Conservation (phyloP, 208 protist genomes). For the Trypanosoma brucei region DNA sequence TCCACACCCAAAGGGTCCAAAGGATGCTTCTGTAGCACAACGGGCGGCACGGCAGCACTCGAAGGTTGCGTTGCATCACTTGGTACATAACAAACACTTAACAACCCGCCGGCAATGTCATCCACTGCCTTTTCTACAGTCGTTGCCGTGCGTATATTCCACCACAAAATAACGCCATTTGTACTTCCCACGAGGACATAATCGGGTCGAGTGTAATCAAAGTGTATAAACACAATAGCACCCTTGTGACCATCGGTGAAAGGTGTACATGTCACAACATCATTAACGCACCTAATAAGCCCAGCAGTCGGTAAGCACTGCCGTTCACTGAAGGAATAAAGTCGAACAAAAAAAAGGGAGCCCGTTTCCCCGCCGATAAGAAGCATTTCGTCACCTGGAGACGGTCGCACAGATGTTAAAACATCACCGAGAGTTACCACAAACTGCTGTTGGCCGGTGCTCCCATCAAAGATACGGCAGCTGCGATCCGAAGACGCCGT, state of each 20-base stretch:
- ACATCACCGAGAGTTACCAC: slow-evolving; percentile 53
- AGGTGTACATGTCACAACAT: slow-evolving; percentile 26
- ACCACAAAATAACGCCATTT: slow-evolving; percentile 55
- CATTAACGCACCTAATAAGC: background rate
- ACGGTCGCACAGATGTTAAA: slow-evolving; percentile 42
- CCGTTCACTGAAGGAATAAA: slow-evolving; percentile 1
- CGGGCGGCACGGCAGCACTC: slow-evolving; percentile 4
- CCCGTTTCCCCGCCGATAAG: slow-evolving; percentile 52
- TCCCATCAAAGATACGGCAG: slow-evolving; percentile 58
- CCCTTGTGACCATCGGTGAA: slow-evolving; percentile 52
- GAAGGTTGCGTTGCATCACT: background rate
- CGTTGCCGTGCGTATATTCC: slow-evolving; percentile 30
- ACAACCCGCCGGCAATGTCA: slow-evolving; percentile 29
- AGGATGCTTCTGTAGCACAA: slow-evolving; percentile 50
- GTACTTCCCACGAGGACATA: slow-evolving; percentile 44
- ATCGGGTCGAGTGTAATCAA: slow-evolving; percentile 17
- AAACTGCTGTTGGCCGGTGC: slow-evolving; percentile 44
- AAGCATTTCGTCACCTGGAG: slow-evolving; percentile 35
- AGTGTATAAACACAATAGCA: slow-evolving; percentile 50
- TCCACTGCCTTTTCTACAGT: slow-evolving; percentile 41
- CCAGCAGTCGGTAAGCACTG: background rate
- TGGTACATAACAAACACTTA: slow-evolving; percentile 43
- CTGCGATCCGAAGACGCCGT: slow-evolving; percentile 70
- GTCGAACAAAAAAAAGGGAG: slow-evolving; percentile 45
- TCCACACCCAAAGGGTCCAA: slow-evolving; percentile 30